Conservation (phyloP, 495 filamentous ascomycete genomes). For the Trichoderma orchidacearum region DNA sequence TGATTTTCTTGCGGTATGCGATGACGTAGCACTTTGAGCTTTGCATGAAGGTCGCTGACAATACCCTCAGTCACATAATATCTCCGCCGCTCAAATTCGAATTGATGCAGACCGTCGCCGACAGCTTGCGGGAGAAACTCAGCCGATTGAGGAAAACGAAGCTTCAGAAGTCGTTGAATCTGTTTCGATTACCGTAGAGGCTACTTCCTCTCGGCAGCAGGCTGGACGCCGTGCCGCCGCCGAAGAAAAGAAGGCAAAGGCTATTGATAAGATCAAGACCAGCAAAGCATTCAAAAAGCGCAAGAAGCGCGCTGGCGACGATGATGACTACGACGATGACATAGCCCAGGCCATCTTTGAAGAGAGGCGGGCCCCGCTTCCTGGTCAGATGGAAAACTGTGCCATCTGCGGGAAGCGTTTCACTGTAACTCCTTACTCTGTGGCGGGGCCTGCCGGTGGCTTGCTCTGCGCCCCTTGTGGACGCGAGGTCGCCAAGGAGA, state of each 20-base stretch:
- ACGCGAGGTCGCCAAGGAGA: slow-evolving; percentile 53
- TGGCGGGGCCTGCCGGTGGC: slow-evolving; percentile 67
- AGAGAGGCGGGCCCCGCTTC: slow-evolving; percentile 48
- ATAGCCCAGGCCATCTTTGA: slow-evolving; percentile 42
- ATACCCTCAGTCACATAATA: slow-evolving; percentile 57
- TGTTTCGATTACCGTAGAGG: slow-evolving; percentile 5
- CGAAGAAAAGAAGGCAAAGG: slow-evolving; percentile 36
- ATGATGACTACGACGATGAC: slow-evolving; percentile 35
- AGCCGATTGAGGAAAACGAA: not conserved
- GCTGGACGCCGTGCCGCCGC: slow-evolving; percentile 6
- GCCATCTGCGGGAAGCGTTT: slow-evolving; percentile 78
- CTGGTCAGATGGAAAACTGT: slow-evolving; percentile 84
- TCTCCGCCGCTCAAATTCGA: slow-evolving; percentile 69
- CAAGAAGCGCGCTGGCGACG: slow-evolving; percentile 34
- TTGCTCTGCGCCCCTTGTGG: slow-evolving; percentile 77
- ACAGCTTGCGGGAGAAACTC: slow-evolving; percentile 9
- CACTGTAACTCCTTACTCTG: slow-evolving; percentile 83
- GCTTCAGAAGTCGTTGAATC: not conserved
- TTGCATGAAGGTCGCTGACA: not conserved
- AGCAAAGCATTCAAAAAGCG: slow-evolving; percentile 62
- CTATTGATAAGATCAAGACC: slow-evolving; percentile 63
- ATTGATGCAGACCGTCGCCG: slow-evolving; percentile 42
- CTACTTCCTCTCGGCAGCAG: not conserved
- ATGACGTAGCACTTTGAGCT: slow-evolving; percentile 2
- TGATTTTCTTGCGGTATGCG: slow-evolving; percentile 59